phyloP scores from a whole-genome alignment of 176 grass and related monocot genomes.

The Ensete glaucum region DNA sequence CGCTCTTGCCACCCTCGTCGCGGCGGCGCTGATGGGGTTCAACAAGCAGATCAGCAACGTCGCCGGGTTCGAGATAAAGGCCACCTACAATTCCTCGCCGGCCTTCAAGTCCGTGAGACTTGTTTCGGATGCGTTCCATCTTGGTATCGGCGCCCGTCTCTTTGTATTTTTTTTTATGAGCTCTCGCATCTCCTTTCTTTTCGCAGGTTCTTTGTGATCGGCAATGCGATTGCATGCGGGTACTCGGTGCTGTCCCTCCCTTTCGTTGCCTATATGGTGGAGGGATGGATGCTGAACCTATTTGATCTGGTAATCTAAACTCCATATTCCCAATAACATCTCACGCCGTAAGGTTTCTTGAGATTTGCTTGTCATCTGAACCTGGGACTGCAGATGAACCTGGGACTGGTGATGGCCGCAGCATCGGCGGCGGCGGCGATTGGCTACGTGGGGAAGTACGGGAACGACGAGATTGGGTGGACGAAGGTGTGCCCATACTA shows the following conservation, averaged over 20 bases:
- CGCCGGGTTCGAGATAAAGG: constrained; percentile 26
- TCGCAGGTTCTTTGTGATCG: constrained; percentile 29
- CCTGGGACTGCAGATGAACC: constrained; percentile 9
- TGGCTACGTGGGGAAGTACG: constrained; percentile 29
- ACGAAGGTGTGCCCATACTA: constrained; percentile 40
- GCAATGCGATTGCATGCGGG: constrained; percentile 12
- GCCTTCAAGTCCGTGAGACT: constrained; percentile 27
- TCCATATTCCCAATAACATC: not conserved
- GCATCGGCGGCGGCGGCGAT: constrained; percentile 27
- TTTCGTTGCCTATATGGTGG: not conserved
- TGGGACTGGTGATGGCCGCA: constrained; percentile 34
- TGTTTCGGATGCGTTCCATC: not conserved
- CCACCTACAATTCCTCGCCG: constrained; percentile 30
- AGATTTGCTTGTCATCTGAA: not conserved
- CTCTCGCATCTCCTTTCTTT: too few species aligned
- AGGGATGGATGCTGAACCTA: constrained; percentile 28
- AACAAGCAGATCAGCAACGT: constrained; percentile 12
- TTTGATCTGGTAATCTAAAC: constrained; percentile 22
- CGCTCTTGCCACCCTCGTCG: constrained; percentile 17
- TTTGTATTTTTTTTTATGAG: too few species aligned
- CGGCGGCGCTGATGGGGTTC: constrained; percentile 26
- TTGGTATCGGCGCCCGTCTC: not conserved
- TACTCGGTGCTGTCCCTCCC: constrained; percentile 33
- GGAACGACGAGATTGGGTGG: constrained; percentile 40
- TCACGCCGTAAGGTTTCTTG: not conserved